Conservation (phyloP, 169 alveolate genomes). For the Plasmodium yoelii region DNA sequence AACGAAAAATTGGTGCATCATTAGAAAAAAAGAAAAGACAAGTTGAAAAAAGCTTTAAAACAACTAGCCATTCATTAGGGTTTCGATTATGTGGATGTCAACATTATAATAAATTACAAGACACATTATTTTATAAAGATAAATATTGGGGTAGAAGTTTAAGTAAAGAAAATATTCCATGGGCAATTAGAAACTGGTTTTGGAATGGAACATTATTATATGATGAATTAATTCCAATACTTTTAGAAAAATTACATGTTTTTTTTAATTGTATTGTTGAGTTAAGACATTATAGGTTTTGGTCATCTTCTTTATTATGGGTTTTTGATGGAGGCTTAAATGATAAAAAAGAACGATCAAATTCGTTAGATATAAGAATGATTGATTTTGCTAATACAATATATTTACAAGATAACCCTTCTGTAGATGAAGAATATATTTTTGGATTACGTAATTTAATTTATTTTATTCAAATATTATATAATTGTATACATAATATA, state of each 20-base stretch:
- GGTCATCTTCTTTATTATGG: conserved; percentile 84
- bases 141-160: conserved; percentile 84
- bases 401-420: conserved; percentile 81
- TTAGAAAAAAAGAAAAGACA: conserved; percentile 81
- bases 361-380: conserved; percentile 82
- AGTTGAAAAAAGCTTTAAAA: conserved; percentile 78
- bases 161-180: conserved; percentile 79
- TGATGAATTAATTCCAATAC: conserved; percentile 77
- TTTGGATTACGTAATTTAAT: conserved; percentile 79
- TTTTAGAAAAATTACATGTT: conserved; percentile 76
- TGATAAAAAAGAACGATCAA: conserved; percentile 74
- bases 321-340: conserved; percentile 83
- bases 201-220: conserved; percentile 80
- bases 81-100: conserved; percentile 84
- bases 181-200: conserved; percentile 82
- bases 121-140: conserved; percentile 80
- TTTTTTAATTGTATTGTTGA: conserved; percentile 77
- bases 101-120: conserved; percentile 78
- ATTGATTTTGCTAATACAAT: conserved; percentile 84
- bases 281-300: conserved; percentile 80
- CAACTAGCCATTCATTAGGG: conserved; percentile 84
- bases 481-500: conserved; percentile 77
- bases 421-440: conserved; percentile 83
- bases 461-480: conserved; percentile 70
- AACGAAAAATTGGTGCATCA: conserved; percentile 80